Base-by-base conservation (phyloP, 2,329 filamentous ascomycete genomes). In the Dactylellina parvicollis region DNA sequence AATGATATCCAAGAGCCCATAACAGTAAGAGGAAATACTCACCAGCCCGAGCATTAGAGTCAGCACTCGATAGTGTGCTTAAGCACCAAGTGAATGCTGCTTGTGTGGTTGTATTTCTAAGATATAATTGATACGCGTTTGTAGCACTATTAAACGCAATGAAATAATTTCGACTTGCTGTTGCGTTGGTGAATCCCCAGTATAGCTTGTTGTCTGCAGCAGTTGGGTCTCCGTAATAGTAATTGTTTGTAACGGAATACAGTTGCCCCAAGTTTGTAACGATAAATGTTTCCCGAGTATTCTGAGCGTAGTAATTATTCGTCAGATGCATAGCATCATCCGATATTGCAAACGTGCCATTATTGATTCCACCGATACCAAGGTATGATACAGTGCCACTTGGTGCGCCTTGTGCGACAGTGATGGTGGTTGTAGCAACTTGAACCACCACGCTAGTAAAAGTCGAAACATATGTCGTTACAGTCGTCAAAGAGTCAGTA, bases 251-350 rank as follows among this genome's bases (percentile, higher is more conserved):
- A 3, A 57, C 52, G 9, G 52, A 57, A 30, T 57, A 57, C 12
- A 57, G 36, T 30, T 57, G 34, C 8, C 52, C 52, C 8, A 44
- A 28, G 2, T 28, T 28, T n/a, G 32, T 57, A 7, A 57, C 34
- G 20, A 57, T 57, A 16, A 57, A 57, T 1, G 52, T 42, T 16
- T 57, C 52, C 7, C 52, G 52, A 2, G 52, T 57, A 30, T 57
- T 57, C 12, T 18, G 52, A 1, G 52, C 52, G 28, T 57, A 57
- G 36, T 42, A 42, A 22, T 57, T 57, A 20, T 57, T 57, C 2
- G 52, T 57, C 2, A 57, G 16, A 44, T 57, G 52, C 34, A 42
- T 57, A n/a, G 52, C 38, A 32, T 44, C 38, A n/a, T 57, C 52
- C 7, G 52, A 57, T 9, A 57, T 44, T 7, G 52, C 52, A 20